Conservation (phyloP, 768 basidiomycete species). For the Calocybe indica region DNA sequence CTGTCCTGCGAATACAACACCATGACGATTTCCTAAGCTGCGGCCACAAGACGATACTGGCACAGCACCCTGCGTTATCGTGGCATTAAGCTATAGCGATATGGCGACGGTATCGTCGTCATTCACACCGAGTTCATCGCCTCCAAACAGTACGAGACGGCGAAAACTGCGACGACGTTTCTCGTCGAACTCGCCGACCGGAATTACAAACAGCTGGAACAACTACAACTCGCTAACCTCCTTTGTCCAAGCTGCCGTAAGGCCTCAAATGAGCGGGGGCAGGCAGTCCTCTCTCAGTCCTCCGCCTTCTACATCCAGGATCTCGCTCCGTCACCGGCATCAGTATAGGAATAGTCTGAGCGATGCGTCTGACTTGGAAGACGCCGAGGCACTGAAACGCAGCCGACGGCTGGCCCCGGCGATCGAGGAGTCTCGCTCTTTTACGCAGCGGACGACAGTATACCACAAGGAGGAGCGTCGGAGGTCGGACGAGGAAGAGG, state of each 20-base stretch:
- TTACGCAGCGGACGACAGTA: slow-evolving; percentile 9
- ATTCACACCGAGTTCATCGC: slow-evolving; percentile 11
- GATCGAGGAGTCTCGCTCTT: slow-evolving; percentile 8
- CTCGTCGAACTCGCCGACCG: slow-evolving; percentile 22
- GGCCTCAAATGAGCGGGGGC: slow-evolving; percentile 10
- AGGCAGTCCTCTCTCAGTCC: slow-evolving; percentile 23
- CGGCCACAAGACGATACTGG: too few species aligned
- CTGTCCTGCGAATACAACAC: too few species aligned
- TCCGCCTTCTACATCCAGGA: slow-evolving; percentile 4
- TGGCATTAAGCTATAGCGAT: too few species aligned
- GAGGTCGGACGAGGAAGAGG: slow-evolving; percentile 3
- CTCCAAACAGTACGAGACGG: slow-evolving; percentile 11
- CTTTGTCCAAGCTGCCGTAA: slow-evolving; percentile 17
- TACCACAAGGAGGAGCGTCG: slow-evolving; percentile 7
- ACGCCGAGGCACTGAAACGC: slow-evolving; percentile 4
- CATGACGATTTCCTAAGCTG: too few species aligned
- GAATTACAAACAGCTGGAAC: slow-evolving; percentile 15
- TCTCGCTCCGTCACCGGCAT: neutral
- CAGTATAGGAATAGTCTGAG: slow-evolving; percentile 6
- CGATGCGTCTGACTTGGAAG: slow-evolving; percentile 25
- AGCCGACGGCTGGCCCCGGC: neutral
- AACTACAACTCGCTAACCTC: slow-evolving; percentile 14
- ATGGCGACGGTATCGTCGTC: too few species aligned
- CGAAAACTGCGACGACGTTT: slow-evolving; percentile 26
- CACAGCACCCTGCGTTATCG: too few species aligned